A percentile compares a stretch with the other conserved stretches of the same genome.
Evolutionary conservation across 371 early-diverging fungal genomes (phyloP).

Genomic region (Apophysomyces variabilis): DNA sequence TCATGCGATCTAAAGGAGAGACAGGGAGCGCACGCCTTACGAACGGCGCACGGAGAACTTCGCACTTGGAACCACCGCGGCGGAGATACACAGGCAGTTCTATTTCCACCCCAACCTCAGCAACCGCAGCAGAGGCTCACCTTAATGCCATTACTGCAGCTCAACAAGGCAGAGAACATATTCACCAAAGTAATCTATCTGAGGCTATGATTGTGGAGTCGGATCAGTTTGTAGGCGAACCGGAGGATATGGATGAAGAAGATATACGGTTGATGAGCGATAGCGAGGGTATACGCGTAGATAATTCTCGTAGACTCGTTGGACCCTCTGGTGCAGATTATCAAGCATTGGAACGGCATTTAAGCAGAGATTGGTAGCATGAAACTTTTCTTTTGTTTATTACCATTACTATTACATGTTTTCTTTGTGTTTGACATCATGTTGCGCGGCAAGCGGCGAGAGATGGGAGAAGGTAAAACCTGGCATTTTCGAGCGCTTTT

Average conservation of each 20-base stretch:
- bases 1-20: conserved; percentile 25
- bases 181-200: background rate
- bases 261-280: conserved; percentile 16
- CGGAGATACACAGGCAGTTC: conserved; percentile 50
- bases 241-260: conserved; percentile 29
- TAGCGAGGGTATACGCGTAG: conserved; percentile 19
- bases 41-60: background rate
- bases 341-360: conserved; percentile 18
- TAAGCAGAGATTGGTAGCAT: conserved; percentile 24
- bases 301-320: conserved; percentile 18
- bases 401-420: too few species aligned
- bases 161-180: conserved; percentile 33
- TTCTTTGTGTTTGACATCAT: too few species aligned
- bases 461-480: too few species aligned
- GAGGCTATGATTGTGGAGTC: conserved; percentile 22
- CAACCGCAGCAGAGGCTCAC: conserved; percentile 38
- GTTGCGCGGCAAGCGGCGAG: too few species aligned
- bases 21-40: background rate
- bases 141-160: conserved; percentile 39
- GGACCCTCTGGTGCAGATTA: conserved; percentile 18
- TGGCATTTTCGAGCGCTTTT: too few species aligned
- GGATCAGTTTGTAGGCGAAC: conserved; percentile 29
- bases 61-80: conserved; percentile 15
- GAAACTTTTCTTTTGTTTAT: background rate
- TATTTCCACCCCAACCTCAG: conserved; percentile 44